phyloP scores from a whole-genome alignment of 1,139 yeast genomes.

The Wickerhamiella pararugosa region DNA sequence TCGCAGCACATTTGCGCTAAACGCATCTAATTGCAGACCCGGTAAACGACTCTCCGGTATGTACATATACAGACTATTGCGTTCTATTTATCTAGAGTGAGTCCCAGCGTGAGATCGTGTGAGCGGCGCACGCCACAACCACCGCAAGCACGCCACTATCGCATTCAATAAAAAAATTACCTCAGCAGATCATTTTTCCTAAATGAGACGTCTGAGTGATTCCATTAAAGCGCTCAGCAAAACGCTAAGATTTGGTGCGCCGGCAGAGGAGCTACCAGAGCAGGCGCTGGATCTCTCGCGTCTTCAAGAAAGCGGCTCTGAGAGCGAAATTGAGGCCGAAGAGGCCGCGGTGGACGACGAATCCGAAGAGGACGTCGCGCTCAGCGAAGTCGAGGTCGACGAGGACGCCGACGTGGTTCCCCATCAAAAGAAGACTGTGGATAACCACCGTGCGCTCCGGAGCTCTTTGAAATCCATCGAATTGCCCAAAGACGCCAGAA shows the following conservation, averaged over 20 bases:
- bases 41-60: no score
- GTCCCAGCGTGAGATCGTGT: no score
- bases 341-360: conserved; percentile 23
- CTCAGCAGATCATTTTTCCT: background rate
- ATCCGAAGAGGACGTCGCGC: conserved; percentile 36
- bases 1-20: no score
- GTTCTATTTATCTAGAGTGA: no score
- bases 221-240: conserved; percentile 15
- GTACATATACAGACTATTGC: no score
- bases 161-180: conserved; percentile 15
- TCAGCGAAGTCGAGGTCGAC: conserved; percentile 60
- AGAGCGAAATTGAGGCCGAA: conserved; percentile 14
- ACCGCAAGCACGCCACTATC: background rate
- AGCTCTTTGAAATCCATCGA: conserved; percentile 22
- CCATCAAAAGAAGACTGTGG: conserved; percentile 62
- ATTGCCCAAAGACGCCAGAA: conserved; percentile 28
- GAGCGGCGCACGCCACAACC: background rate
- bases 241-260: conserved; percentile 11
- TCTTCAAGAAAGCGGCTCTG: conserved; percentile 9
- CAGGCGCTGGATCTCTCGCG: conserved; percentile 28
- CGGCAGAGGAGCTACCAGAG: conserved; percentile 12
- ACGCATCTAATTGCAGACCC: no score
- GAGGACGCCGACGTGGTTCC: conserved; percentile 86
- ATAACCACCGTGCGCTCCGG: conserved; percentile 28
- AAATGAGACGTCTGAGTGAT: conserved; percentile 15